A percentile compares a stretch with the other conserved stretches of the same genome.
Conservation (phyloP, 169 alveolate species). For the Eimeria acervulina region DNA sequence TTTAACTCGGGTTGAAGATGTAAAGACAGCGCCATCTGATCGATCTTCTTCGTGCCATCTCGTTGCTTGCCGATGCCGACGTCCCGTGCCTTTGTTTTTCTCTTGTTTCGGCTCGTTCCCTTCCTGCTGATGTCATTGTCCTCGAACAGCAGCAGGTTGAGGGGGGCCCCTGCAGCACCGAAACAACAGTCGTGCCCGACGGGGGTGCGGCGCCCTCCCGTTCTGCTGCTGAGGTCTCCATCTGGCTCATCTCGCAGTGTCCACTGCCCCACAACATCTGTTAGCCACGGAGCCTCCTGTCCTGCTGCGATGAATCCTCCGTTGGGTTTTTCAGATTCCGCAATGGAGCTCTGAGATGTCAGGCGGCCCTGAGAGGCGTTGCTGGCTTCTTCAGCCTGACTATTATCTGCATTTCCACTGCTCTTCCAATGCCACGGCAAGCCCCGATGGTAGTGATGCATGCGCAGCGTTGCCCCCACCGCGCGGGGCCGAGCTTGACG, state of each 20-base stretch:
- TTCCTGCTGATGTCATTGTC: slow-evolving; percentile 34
- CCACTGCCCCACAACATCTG: slow-evolving; percentile 67
- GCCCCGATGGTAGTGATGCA: slow-evolving; percentile 37
- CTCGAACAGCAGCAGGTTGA: slow-evolving; percentile 62
- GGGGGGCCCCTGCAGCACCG: slow-evolving; percentile 59
- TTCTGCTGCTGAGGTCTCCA: neutral
- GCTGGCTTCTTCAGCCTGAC: slow-evolving; percentile 1
- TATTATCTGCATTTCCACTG: slow-evolving; percentile 23
- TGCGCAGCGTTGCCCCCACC: slow-evolving; percentile 13
- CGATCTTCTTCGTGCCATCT: neutral
- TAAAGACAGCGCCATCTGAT: slow-evolving; percentile 65
- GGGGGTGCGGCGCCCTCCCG: neutral
- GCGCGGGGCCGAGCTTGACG: slow-evolving; percentile 14
- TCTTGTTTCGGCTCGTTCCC: neutral
- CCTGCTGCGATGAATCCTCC: neutral
- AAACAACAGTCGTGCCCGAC: slow-evolving; percentile 70
- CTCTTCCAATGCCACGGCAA: slow-evolving; percentile 44
- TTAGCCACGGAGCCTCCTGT: slow-evolving; percentile 11
- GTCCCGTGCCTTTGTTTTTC: neutral
- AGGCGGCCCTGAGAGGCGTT: neutral
- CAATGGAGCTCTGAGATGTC: slow-evolving; percentile 24
- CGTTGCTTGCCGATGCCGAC: neutral
- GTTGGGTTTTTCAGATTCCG: slow-evolving; percentile 1
- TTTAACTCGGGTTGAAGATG: slow-evolving; percentile 58
- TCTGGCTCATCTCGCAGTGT: slow-evolving; percentile 59